Base-by-base conservation (phyloP, 345 rosid genomes). In the Dimocarpus longan region DNA sequence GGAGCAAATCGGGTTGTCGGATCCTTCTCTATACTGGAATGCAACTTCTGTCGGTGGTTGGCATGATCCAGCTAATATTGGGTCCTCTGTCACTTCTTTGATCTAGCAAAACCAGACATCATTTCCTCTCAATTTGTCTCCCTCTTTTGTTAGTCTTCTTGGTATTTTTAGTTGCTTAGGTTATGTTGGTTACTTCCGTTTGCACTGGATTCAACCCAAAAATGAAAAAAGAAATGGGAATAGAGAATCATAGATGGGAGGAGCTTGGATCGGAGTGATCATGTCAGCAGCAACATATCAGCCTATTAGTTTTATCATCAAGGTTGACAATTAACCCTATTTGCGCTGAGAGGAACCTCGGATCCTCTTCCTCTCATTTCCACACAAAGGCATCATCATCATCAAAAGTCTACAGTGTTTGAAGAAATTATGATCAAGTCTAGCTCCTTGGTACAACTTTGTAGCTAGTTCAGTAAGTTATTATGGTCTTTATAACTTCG, bases 271-370 rank as follows among this genome's bases (percentile, higher is more conserved):
- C 97, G 90, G 98, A 91, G 93, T 63, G 95, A 86, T 92, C 93
- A 88, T 88, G 91, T 89, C 89, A 86, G 94, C 88, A 54, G 94
- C 91, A 87, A 82, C 65, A 83, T 76, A 75, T 81, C 88, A 82
- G 83, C 90, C 91, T 79, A 44, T 12, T 70, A 72, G 80, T 84
- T 85, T 86, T 84, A 70, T 80, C 57, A 59, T 80, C 73, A 81
- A 78, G 93, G 90, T 78, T 84, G 87, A 83, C 66, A 83, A 80
- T 57, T 68, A 48, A 66, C 44, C 43, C 76, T 48, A 73, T 79
- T 91, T 86, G 91, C 91, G 87, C 91, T 88, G 95, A 87, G 90
- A 90, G 88, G 92, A 91, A 89, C 96, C 95, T 93, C 98, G 91
- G 98, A 94, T 91, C 98, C 93, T 82, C 83, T 89, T 92, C 89